Evolutionary conservation across 1,284 basidiomycete genomes (phyloP).

Genomic region (Cutaneotrichosporon sp.): DNA sequence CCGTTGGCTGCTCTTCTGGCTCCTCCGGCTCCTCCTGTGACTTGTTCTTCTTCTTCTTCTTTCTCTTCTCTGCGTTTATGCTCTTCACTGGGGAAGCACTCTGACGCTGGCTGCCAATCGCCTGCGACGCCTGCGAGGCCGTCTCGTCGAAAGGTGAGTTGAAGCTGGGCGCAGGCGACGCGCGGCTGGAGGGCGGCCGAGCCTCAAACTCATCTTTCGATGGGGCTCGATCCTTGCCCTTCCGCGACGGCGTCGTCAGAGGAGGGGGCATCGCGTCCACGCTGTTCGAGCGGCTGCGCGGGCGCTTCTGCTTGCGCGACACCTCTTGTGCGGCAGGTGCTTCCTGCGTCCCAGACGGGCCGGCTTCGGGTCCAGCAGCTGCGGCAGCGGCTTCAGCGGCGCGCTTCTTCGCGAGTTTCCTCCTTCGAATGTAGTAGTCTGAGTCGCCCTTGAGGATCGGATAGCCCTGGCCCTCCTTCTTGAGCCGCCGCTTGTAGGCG

Average conservation of each 20-base stretch:
- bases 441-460: conserved; percentile 28
- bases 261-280: neutral
- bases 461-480: conserved; percentile 16
- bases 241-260: neutral
- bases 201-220: neutral
- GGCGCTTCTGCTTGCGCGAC: neutral
- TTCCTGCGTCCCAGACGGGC: neutral
- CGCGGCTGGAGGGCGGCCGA: neutral
- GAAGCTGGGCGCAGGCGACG: neutral
- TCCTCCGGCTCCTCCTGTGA: too few relatives aligned
- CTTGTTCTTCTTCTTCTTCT: too few relatives aligned
- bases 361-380: conserved; percentile 3
- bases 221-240: too few relatives aligned
- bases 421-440: conserved; percentile 28
- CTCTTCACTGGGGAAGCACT: too few relatives aligned
- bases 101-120: neutral
- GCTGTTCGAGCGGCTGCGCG: neutral
- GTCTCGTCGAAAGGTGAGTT: conserved; percentile 10
- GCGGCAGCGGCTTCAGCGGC: neutral
- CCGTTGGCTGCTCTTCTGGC: neutral
- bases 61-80: too few relatives aligned
- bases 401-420: conserved; percentile 2
- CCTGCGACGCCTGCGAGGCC: conserved; percentile 1
- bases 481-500: conserved; percentile 23
- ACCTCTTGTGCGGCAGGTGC: neutral